These are phyloP conservation scores for Ostreobium quekettii DNA, from an alignment of 139 green algal species.

Conservation along the genomic window DNA sequence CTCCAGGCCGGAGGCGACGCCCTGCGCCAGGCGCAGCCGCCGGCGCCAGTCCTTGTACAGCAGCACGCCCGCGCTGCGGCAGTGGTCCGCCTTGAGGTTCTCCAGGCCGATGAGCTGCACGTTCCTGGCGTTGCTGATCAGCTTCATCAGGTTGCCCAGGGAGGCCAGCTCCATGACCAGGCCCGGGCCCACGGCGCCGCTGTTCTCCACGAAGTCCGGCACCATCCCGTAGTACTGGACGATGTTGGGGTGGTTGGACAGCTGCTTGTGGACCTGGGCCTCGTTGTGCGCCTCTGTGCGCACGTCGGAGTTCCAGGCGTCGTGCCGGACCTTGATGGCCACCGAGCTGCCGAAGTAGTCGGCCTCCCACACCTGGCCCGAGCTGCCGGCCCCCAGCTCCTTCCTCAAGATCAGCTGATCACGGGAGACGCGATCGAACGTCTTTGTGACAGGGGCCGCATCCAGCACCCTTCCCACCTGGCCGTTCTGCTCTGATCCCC, in stretches of 20 bases:
- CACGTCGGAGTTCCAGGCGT: too few species aligned
- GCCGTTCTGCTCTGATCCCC: too few species aligned
- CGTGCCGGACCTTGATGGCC: too few species aligned
- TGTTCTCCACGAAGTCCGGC: not conserved
- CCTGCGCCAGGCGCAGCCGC: not conserved
- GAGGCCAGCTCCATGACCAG: conserved; percentile 12
- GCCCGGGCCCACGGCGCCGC: not conserved
- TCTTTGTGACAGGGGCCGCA: too few species aligned
- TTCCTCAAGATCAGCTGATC: too few species aligned
- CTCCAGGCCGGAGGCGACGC: conserved; percentile 7
- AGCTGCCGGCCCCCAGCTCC: too few species aligned
- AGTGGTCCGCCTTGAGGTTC: not conserved
- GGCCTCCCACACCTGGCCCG: too few species aligned
- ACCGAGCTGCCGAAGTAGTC: too few species aligned
- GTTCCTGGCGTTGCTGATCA: conserved; percentile 6
- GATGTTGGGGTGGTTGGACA: conserved; percentile 5
- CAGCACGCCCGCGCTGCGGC: not conserved
- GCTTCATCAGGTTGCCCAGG: not conserved
- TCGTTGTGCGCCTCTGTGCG: too few species aligned
- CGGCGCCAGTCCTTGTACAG: conserved; percentile 5
- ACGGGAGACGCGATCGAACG: too few species aligned
- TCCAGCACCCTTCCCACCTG: too few species aligned
- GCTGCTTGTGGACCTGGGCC: not conserved
- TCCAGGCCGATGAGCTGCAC: not conserved
- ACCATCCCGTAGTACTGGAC: conserved; percentile 12